Conservation (phyloP, 169 alveolate species). For the Cardiosporidium cionae region DNA sequence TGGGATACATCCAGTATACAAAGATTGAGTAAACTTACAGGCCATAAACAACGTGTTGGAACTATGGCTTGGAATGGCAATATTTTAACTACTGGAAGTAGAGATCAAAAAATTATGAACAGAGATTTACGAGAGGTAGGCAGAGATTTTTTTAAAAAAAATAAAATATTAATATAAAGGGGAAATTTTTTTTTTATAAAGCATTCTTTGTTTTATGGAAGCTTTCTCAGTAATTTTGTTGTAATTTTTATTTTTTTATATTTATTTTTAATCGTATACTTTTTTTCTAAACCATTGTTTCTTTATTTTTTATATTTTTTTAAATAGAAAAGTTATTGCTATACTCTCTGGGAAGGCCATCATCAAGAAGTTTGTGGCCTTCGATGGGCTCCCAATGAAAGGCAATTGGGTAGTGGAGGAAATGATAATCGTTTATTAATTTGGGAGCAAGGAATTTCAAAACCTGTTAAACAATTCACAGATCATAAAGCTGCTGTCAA, state of each 20-base stretch:
- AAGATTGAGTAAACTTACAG: conserved; percentile 50
- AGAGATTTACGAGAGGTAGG: conserved; percentile 66
- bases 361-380: conserved; percentile 44
- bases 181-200: not conserved
- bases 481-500: conserved; percentile 52
- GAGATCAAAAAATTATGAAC: conserved; percentile 75
- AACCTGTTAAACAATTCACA: conserved; percentile 33
- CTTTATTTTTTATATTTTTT: not conserved
- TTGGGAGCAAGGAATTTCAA: conserved; percentile 54
- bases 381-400: conserved; percentile 34
- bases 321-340: not conserved
- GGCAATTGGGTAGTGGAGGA: conserved; percentile 85
- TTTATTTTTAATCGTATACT: not conserved
- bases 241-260: not conserved
- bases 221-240: not conserved
- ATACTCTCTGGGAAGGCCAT: conserved; percentile 14
- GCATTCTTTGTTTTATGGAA: not conserved
- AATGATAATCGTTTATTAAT: conserved; percentile 86
- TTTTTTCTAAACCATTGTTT: not conserved
- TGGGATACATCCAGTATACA: conserved; percentile 40
- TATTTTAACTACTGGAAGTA: conserved; percentile 76
- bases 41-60: conserved; percentile 85
- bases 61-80: conserved; percentile 80
- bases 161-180: not conserved
- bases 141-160: not conserved